These are phyloP conservation scores for Skeletonema potamos DNA, from an alignment of 108 stramenopile genomes.

Conservation along the genomic window DNA sequence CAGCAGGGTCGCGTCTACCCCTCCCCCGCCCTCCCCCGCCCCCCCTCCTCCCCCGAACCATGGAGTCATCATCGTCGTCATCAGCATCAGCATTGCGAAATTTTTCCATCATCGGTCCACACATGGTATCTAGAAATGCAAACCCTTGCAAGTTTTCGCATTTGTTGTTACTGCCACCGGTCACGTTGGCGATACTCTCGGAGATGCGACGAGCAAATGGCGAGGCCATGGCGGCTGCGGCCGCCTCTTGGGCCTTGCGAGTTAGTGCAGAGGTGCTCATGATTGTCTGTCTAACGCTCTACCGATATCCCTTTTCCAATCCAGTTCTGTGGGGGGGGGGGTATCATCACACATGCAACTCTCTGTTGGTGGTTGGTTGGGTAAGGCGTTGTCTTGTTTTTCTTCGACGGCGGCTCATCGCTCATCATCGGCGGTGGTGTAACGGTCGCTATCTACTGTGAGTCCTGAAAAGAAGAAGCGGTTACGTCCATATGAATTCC, in stretches of 20 bases:
- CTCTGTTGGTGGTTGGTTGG: no score
- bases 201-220: not conserved
- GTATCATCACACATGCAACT: no score
- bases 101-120: constrained; percentile 37
- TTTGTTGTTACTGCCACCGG: not conserved
- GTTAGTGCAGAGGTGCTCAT: not conserved
- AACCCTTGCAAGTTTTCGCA: not conserved
- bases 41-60: not conserved
- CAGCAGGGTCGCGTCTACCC: not conserved
- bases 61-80: constrained; percentile 27
- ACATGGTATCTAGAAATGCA: constrained; percentile 43
- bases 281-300: no score
- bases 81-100: constrained; percentile 9
- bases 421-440: no score
- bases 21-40: not conserved
- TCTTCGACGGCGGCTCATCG: no score
- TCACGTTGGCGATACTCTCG: not conserved
- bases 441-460: no score
- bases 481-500: no score
- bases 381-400: no score
- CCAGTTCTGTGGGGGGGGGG: no score
- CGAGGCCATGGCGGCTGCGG: not conserved
- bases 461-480: no score
- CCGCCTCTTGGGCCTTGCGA: constrained; percentile 15
- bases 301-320: no score